A percentile compares a stretch with the other conserved stretches of the same genome.
phyloP scores from a whole-genome alignment of 805 yeast genomes.

The Priceomyces medius region DNA sequence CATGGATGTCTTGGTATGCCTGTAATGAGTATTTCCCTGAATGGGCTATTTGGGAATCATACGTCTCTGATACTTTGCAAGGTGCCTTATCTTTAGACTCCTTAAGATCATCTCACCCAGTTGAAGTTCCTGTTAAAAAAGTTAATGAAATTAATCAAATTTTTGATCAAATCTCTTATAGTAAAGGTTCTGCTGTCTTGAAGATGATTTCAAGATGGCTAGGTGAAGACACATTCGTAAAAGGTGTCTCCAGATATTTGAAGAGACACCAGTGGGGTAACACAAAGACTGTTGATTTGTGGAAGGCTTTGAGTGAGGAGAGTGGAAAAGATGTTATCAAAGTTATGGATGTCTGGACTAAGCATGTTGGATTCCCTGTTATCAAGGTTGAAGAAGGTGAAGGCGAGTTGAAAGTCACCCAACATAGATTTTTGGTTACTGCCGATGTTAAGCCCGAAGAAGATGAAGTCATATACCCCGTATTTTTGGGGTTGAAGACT shows the following conservation, averaged over 20 bases:
- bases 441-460: slow-evolving; percentile 78
- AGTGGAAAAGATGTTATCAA: slow-evolving; percentile 69
- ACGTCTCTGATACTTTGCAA: slow-evolving; percentile 75
- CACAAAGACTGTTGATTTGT: slow-evolving; percentile 72
- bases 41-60: slow-evolving; percentile 85
- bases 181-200: slow-evolving; percentile 76
- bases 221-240: slow-evolving; percentile 73
- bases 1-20: slow-evolving; percentile 89
- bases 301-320: slow-evolving; percentile 69
- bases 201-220: slow-evolving; percentile 80
- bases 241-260: slow-evolving; percentile 77
- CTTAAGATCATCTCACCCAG: slow-evolving; percentile 80
- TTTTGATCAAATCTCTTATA: slow-evolving; percentile 80
- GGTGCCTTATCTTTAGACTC: slow-evolving; percentile 74
- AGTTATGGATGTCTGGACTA: slow-evolving; percentile 81
- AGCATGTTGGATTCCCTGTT: slow-evolving; percentile 75
- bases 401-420: slow-evolving; percentile 55
- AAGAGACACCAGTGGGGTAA: slow-evolving; percentile 76
- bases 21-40: slow-evolving; percentile 75
- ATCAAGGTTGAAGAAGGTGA: slow-evolving; percentile 59
- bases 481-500: slow-evolving; percentile 65
- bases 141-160: slow-evolving; percentile 83
- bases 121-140: slow-evolving; percentile 75
- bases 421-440: slow-evolving; percentile 71
- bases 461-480: slow-evolving; percentile 65